A percentile compares a stretch with the other conserved stretches of the same genome.
Conservation (phyloP, 306 rosid species). For the Cajanus cajan region DNA sequence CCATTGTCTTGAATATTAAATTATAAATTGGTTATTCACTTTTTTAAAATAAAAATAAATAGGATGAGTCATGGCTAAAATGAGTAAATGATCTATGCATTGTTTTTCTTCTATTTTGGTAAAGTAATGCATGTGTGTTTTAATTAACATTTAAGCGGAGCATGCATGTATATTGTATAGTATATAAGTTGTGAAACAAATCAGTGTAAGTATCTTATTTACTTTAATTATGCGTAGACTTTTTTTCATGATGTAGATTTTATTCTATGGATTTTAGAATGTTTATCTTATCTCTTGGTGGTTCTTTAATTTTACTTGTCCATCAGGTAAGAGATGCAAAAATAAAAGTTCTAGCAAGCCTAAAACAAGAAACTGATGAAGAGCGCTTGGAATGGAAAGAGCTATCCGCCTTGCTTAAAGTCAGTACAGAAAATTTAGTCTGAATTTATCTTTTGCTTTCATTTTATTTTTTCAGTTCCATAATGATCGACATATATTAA, state of each 20-base stretch:
- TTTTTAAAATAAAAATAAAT: background rate
- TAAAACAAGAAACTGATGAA: conserved; percentile 70
- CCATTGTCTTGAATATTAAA: conserved; percentile 1
- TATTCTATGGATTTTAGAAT: conserved; percentile 7
- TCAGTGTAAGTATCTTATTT: background rate
- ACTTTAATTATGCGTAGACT: background rate
- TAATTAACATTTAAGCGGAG: background rate
- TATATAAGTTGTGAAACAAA: background rate
- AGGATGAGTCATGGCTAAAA: background rate
- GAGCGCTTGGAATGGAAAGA: conserved; percentile 77
- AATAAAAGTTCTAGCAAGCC: conserved; percentile 71
- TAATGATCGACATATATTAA: background rate
- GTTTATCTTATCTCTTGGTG: conserved; percentile 7
- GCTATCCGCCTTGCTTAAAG: conserved; percentile 73
- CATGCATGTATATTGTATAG: background rate
- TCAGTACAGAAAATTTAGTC: conserved; percentile 32
- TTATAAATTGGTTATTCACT: background rate
- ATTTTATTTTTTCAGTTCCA: conserved; percentile 17
- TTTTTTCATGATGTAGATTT: conserved; percentile 14
- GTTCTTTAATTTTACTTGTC: conserved; percentile 33
- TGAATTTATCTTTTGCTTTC: background rate
- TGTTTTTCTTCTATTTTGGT: background rate
- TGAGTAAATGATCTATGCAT: background rate
- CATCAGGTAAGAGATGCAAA: conserved; percentile 86
- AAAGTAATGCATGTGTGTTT: background rate